A percentile compares a stretch with the other conserved stretches of the same genome.
Conservation (phyloP, 2,329 filamentous ascomycete species). For the Gaeumannomyces tritici region DNA sequence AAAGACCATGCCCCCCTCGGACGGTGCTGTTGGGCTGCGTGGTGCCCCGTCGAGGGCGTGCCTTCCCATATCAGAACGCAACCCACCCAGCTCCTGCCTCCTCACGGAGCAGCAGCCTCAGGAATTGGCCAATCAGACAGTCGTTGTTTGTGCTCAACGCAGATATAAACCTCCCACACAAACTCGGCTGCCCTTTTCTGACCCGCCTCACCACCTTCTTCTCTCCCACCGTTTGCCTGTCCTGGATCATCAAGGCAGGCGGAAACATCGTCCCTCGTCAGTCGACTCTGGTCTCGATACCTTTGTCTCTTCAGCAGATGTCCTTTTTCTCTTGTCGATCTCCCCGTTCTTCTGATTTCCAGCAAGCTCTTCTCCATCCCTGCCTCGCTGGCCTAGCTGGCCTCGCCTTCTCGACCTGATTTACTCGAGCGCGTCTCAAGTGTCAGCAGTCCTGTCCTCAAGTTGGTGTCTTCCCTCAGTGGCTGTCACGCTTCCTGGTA, state of each 20-base stretch:
- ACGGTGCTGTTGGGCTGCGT: no score
- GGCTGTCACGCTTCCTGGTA: background rate
- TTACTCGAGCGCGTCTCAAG: background rate
- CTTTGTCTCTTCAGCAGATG: no score
- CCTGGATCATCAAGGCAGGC: background rate
- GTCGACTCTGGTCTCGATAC: no score
- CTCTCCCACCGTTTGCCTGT: background rate
- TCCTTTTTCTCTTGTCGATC: no score
- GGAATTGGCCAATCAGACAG: background rate
- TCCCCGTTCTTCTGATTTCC: no score
- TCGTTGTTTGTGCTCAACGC: background rate
- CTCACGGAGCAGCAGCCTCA: background rate
- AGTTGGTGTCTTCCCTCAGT: background rate
- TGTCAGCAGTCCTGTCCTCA: background rate
- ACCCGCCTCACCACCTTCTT: background rate
- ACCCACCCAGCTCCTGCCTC: background rate
- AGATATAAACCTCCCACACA: background rate
- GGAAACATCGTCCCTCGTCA: background rate
- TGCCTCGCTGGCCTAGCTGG: background rate
- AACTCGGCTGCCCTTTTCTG: background rate
- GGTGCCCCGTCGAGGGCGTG: background rate
- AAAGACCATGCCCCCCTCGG: background rate
- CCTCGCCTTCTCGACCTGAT: background rate
- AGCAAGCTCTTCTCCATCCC: background rate
- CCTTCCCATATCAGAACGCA: background rate